A percentile compares a stretch with the other conserved stretches of the same genome.
These are phyloP conservation scores for Trametes meyenii DNA, from an alignment of 768 basidiomycete genomes.

Conservation along the genomic window DNA sequence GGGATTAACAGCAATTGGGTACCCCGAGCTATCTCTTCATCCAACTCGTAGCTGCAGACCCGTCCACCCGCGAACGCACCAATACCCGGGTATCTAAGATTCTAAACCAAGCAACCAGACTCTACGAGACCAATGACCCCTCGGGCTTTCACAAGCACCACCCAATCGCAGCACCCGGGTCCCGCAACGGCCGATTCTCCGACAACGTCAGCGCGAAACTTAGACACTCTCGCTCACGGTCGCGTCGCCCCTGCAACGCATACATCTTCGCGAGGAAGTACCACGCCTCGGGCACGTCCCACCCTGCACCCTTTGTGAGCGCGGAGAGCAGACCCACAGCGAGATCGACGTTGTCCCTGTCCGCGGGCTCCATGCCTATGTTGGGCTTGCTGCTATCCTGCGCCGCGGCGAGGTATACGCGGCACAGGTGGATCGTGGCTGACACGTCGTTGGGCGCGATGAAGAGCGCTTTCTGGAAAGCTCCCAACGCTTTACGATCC, in stretches of 20 bases:
- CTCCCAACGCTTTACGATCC: constrained; percentile 65
- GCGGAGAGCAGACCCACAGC: constrained; percentile 81
- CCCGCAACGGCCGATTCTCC: constrained; percentile 65
- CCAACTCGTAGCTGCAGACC: not conserved
- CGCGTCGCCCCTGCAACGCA: constrained; percentile 70
- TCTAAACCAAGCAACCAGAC: constrained; percentile 1
- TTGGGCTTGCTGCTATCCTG: constrained; percentile 16
- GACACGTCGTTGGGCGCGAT: constrained; percentile 79
- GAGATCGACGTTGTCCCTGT: constrained; percentile 65
- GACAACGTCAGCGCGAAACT: constrained; percentile 65
- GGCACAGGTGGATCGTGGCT: constrained; percentile 77
- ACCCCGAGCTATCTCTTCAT: not conserved
- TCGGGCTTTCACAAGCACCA: constrained; percentile 51
- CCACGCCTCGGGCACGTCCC: constrained; percentile 96
- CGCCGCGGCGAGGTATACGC: constrained; percentile 62
- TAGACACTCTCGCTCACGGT: constrained; percentile 75
- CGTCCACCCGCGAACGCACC: not conserved
- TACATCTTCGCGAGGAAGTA: constrained; percentile 86
- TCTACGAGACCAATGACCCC: not conserved
- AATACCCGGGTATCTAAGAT: constrained; percentile 4
- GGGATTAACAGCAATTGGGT: constrained; percentile 11
- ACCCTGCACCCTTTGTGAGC: constrained; percentile 77
- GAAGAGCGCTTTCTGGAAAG: constrained; percentile 89
- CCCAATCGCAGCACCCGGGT: constrained; percentile 63
- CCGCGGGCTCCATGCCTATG: constrained; percentile 14